Evolutionary conservation across 345 rosid genomes (phyloP).

Genomic region (Eucalyptus victrix): DNA sequence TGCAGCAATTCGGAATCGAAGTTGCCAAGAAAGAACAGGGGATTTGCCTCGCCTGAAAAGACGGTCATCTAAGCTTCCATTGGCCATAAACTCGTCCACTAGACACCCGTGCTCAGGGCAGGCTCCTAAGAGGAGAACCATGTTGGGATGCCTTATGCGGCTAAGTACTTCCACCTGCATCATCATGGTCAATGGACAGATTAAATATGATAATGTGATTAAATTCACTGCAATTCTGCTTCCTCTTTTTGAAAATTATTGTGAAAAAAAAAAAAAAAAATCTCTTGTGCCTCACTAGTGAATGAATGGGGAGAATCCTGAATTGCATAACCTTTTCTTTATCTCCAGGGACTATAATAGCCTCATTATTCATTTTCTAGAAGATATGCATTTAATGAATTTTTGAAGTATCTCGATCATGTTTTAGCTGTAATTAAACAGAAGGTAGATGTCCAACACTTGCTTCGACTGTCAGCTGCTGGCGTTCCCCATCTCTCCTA

Average conservation of each 20-base stretch:
- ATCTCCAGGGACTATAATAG: not conserved
- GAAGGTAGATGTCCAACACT: not conserved
- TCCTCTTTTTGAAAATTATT: not conserved
- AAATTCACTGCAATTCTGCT: not conserved
- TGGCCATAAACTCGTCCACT: constrained; percentile 83
- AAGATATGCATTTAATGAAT: not conserved
- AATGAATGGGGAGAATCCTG: not conserved
- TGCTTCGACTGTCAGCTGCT: not conserved
- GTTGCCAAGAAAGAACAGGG: constrained; percentile 70
- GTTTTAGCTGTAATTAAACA: not conserved
- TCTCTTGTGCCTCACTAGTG: not conserved
- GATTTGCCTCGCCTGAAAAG: constrained; percentile 33
- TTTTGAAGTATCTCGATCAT: not conserved
- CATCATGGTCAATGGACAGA: not conserved
- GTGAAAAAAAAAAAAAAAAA: not conserved
- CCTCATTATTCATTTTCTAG: not conserved
- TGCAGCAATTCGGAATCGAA: constrained; percentile 73
- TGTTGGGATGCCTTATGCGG: constrained; percentile 90
- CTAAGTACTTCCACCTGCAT: constrained; percentile 77
- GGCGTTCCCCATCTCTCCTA: not conserved
- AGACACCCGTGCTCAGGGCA: constrained; percentile 80
- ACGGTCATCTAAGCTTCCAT: constrained; percentile 79
- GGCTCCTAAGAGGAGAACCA: constrained; percentile 95
- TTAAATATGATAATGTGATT: not conserved
- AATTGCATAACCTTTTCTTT: not conserved